Percentiles rank a stretch among this genome's conserved stretches.
Evolutionary conservation across 2,329 filamentous ascomycete species (phyloP).

Genomic region (Colletotrichum liaoningense): DNA sequence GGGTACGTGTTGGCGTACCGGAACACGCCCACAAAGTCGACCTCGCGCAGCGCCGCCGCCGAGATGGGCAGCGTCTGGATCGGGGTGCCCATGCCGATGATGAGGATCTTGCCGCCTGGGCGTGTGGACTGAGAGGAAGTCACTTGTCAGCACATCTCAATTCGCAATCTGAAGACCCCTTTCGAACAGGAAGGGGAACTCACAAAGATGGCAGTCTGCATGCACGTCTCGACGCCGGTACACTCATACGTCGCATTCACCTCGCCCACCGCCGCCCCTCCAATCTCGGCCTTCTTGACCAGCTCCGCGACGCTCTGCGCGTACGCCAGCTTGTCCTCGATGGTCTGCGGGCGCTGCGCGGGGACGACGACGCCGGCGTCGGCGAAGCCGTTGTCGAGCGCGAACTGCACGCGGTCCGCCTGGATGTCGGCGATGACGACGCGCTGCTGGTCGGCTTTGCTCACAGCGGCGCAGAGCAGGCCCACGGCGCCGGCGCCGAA

Average conservation of each 20-base stretch:
- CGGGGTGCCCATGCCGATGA: constrained; percentile 80
- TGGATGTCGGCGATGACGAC: constrained; percentile 69
- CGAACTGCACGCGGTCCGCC: constrained; percentile 68
- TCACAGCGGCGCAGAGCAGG: constrained; percentile 69
- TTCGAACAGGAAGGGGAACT: constrained; percentile 38
- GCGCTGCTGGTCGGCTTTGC: constrained; percentile 56
- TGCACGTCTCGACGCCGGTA: constrained; percentile 81
- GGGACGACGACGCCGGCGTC: constrained; percentile 64
- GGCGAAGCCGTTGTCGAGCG: constrained; percentile 65
- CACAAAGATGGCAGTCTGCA: constrained; percentile 80
- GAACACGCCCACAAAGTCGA: constrained; percentile 79
- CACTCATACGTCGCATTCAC: constrained; percentile 80
- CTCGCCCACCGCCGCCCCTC: constrained; percentile 66
- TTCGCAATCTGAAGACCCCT: too few relatives aligned
- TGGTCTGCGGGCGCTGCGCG: constrained; percentile 57
- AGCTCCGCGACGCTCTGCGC: constrained; percentile 61
- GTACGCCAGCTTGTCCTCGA: constrained; percentile 65
- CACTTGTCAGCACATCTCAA: neutral
- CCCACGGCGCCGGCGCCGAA: constrained; percentile 73
- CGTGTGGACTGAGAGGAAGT: constrained; percentile 59
- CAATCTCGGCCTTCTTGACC: constrained; percentile 50
- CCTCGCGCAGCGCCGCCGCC: constrained; percentile 75
- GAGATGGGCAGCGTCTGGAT: constrained; percentile 77
- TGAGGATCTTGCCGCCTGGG: constrained; percentile 76
- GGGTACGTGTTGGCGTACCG: constrained; percentile 82